These are phyloP conservation scores for Spinacia oleracea DNA, from an alignment of 179 eudicot species.

Conservation along the genomic window DNA sequence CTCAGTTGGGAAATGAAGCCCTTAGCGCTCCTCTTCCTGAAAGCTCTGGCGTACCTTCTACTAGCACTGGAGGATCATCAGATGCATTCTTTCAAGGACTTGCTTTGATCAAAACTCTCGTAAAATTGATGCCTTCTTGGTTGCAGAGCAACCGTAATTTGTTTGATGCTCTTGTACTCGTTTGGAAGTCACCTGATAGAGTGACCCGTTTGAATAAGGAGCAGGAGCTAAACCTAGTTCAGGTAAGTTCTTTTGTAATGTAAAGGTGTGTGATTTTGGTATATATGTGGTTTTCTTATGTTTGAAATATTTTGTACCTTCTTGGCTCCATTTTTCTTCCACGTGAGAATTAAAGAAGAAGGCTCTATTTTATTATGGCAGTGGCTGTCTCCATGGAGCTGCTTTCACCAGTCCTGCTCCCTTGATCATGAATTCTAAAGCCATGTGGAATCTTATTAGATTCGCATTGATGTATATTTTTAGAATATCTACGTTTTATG, in stretches of 20 bases:
- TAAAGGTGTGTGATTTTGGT: neutral
- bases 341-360: neutral
- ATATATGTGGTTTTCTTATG: neutral
- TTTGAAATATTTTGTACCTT: neutral
- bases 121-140: constrained; percentile 94
- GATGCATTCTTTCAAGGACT: constrained; percentile 98
- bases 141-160: constrained; percentile 73
- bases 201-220: constrained; percentile 82
- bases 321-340: neutral
- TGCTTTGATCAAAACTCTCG: constrained; percentile 76
- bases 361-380: neutral
- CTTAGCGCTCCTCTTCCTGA: constrained; percentile 56
- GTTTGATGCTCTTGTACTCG: constrained; percentile 77
- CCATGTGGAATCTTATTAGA: too few species aligned
- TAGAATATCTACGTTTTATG: too few species aligned
- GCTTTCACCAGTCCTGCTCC: neutral
- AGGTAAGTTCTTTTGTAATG: constrained; percentile 50
- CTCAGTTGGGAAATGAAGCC: constrained; percentile 56
- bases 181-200: constrained; percentile 96
- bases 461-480: too few species aligned
- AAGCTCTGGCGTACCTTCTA: constrained; percentile 49
- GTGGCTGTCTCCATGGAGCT: neutral
- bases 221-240: constrained; percentile 86
- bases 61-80: constrained; percentile 42
- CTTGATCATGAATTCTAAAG: too few species aligned